phyloP scores from a whole-genome alignment of 1,284 basidiomycete genomes.

The Trichosporon sp. region DNA sequence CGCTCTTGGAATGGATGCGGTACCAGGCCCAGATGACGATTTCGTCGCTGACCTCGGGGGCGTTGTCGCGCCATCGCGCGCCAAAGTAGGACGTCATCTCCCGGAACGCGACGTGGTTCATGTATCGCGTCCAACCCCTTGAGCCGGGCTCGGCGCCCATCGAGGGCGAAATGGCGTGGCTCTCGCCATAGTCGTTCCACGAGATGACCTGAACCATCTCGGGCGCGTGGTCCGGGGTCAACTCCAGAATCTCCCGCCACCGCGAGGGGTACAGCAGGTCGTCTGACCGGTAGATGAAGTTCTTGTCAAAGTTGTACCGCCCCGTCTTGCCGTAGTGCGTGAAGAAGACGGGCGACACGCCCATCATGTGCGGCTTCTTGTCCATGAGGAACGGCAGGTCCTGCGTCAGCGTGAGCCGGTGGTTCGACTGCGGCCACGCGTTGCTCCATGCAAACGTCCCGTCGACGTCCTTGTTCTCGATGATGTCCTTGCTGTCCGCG shows the following conservation, averaged over 20 bases:
- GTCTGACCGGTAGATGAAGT: conserved; percentile 57
- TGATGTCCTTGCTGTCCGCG: conserved; percentile 45
- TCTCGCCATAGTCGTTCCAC: conserved; percentile 58
- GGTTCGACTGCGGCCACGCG: conserved; percentile 50
- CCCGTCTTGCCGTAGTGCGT: conserved; percentile 50
- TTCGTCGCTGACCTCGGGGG: conserved; percentile 27
- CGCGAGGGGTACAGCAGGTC: conserved; percentile 53
- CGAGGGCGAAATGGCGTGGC: conserved; percentile 53
- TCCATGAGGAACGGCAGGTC: conserved; percentile 46
- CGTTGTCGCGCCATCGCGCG: conserved; percentile 40
- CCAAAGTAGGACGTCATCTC: conserved; percentile 49
- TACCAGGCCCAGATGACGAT: conserved; percentile 49
- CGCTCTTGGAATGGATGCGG: conserved; percentile 41
- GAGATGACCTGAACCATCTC: conserved; percentile 55
- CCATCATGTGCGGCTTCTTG: conserved; percentile 64
- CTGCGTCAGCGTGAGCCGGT: conserved; percentile 37
- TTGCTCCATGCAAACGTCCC: conserved; percentile 54
- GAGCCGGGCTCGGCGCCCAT: conserved; percentile 53
- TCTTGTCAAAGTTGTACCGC: conserved; percentile 56
- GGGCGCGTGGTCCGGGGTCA: conserved; percentile 37
- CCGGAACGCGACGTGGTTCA: conserved; percentile 54
- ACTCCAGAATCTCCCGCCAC: conserved; percentile 46
- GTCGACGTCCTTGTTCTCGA: conserved; percentile 44
- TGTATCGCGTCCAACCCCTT: conserved; percentile 49
- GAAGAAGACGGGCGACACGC: conserved; percentile 57